Conservation (phyloP, 371 early-diverging fungal species). For the Apophysomyces variabilis region DNA sequence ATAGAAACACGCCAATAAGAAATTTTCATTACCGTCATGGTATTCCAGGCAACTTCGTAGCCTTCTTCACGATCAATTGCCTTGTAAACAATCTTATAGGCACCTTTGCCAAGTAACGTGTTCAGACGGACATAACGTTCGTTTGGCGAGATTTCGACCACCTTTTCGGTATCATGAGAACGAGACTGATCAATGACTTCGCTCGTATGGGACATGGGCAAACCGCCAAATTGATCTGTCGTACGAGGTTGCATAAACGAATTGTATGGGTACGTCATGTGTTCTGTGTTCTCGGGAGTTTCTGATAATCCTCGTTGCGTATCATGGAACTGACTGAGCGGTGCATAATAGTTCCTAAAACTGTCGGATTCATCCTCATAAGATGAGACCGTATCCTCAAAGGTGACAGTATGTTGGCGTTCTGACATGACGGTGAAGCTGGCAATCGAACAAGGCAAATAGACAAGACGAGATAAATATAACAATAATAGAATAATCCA, state of each 20-base stretch:
- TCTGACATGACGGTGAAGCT: slow-evolving; percentile 8
- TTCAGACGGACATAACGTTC: slow-evolving; percentile 48
- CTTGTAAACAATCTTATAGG: slow-evolving; percentile 84
- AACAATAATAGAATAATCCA: background rate
- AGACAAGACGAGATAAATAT: too few relatives aligned
- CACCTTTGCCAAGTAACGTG: slow-evolving; percentile 59
- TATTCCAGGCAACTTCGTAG: slow-evolving; percentile 87
- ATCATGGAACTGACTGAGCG: slow-evolving; percentile 17
- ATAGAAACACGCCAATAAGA: too few relatives aligned
- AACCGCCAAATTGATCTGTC: slow-evolving; percentile 11
- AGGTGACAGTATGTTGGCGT: slow-evolving; percentile 22
- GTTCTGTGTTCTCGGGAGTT: background rate
- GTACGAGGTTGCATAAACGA: background rate
- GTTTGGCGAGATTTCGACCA: slow-evolving; percentile 49
- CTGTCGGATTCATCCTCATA: slow-evolving; percentile 28
- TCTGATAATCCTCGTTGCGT: slow-evolving; percentile 1
- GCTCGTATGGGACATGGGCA: slow-evolving; percentile 14
- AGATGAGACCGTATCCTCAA: slow-evolving; percentile 18
- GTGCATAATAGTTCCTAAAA: slow-evolving; percentile 35
- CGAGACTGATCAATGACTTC: slow-evolving; percentile 52
- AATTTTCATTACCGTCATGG: slow-evolving; percentile 40
- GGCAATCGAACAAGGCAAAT: slow-evolving; percentile 10
- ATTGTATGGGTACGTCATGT: background rate
- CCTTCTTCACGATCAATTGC: slow-evolving; percentile 84
- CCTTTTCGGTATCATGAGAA: slow-evolving; percentile 47